Conservation (phyloP, 306 rosid genomes). For the Clitoria ternatea region DNA sequence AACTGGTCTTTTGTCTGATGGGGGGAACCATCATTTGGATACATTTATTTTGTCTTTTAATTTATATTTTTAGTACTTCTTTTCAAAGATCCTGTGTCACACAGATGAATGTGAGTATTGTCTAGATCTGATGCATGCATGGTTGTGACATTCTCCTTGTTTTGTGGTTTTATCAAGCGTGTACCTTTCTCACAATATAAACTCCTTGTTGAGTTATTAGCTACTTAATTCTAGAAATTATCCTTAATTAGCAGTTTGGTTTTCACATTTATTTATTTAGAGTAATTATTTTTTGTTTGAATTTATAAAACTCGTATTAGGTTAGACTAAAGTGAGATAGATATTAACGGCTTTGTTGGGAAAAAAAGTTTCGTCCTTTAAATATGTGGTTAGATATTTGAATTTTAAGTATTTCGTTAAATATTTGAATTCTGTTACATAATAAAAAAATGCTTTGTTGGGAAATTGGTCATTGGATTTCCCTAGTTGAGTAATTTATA, state of each 20-base stretch:
- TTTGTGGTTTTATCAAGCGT: neutral
- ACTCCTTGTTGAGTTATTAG: neutral
- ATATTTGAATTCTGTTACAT: too few relatives aligned
- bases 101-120: conserved; percentile 12
- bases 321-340: too few relatives aligned
- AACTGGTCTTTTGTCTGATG: conserved; percentile 84
- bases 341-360: too few relatives aligned
- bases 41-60: neutral
- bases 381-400: too few relatives aligned
- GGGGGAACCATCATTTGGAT: neutral
- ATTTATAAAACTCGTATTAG: neutral
- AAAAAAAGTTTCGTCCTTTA: too few relatives aligned
- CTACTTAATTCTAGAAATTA: neutral
- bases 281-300: neutral
- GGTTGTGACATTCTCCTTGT: neutral
- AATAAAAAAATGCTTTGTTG: too few relatives aligned
- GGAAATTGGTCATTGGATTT: too few relatives aligned
- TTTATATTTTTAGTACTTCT: neutral
- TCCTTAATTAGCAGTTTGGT: neutral
- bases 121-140: conserved; percentile 21
- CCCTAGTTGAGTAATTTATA: too few relatives aligned
- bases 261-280: neutral
- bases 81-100: conserved; percentile 8
- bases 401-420: too few relatives aligned
- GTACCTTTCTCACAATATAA: neutral